Evolutionary conservation across 129 eudicot genomes (phyloP).

Genomic region (Lonicera japonica): DNA sequence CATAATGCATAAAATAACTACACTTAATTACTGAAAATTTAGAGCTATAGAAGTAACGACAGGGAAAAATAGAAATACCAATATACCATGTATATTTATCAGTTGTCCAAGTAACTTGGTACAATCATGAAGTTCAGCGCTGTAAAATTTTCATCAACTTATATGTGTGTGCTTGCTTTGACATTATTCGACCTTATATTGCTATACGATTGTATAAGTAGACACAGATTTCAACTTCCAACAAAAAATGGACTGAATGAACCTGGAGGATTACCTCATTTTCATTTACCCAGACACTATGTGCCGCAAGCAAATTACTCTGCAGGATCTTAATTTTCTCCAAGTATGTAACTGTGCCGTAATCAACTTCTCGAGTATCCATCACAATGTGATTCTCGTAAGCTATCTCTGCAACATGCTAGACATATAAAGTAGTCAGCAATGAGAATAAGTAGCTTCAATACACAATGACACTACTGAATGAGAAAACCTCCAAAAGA

Average conservation of each 20-base stretch:
- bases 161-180: no score
- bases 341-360: conserved; percentile 84
- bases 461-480: not conserved
- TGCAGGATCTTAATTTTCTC: conserved; percentile 62
- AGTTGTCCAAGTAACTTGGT: no score
- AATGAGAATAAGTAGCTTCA: conserved; percentile 4
- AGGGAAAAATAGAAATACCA: not conserved
- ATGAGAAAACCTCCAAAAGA: not conserved
- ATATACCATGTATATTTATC: no score
- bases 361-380: conserved; percentile 67
- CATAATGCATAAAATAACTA: not conserved
- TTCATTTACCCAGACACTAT: conserved; percentile 79
- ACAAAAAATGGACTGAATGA: not conserved
- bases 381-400: conserved; percentile 66
- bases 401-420: conserved; percentile 96
- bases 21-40: not conserved
- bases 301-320: conserved; percentile 82
- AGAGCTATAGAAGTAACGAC: not conserved
- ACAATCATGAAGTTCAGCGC: no score
- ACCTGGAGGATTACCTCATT: conserved; percentile 47
- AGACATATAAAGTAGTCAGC: conserved; percentile 10
- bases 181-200: not conserved
- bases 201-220: not conserved
- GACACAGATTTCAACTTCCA: not conserved
- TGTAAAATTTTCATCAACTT: no score